Evolutionary conservation across 768 basidiomycete species (phyloP).

Genomic region (Clitopilus passeckerianus): DNA sequence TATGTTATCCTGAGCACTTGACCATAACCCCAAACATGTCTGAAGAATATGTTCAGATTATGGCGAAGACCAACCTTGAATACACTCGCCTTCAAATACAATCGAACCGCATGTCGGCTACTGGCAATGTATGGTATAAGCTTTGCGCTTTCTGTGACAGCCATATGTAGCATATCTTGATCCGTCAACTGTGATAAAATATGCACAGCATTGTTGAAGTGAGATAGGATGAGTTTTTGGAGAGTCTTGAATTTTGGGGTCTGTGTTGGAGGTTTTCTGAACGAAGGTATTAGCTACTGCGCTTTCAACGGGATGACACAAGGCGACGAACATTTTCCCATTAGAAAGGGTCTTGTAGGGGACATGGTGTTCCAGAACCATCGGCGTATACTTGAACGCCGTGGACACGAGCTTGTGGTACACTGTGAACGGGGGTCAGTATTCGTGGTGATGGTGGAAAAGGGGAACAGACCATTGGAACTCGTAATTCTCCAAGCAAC

Average conservation of each 20-base stretch:
- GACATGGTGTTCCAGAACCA: constrained; percentile 81
- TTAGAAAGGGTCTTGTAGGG: constrained; percentile 79
- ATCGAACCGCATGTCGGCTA: constrained; percentile 79
- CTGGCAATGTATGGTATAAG: constrained; percentile 84
- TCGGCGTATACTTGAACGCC: constrained; percentile 83
- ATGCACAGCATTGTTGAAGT: constrained; percentile 83
- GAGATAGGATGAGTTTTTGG: constrained; percentile 84
- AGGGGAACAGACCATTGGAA: constrained; percentile 51
- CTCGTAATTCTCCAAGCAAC: constrained; percentile 87
- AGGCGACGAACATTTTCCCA: constrained; percentile 74
- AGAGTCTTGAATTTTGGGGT: constrained; percentile 78
- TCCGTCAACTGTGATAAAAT: constrained; percentile 75
- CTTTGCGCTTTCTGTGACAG: constrained; percentile 82
- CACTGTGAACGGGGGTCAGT: constrained; percentile 41
- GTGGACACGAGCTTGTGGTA: constrained; percentile 91
- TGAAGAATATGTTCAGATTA: constrained; percentile 19
- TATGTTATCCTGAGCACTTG: constrained; percentile 69
- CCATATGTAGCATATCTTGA: constrained; percentile 57
- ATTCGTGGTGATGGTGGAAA: background rate
- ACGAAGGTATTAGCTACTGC: constrained; percentile 2
- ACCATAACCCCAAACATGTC: constrained; percentile 87
- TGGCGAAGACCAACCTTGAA: background rate
- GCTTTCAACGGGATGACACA: background rate
- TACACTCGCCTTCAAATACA: constrained; percentile 72
- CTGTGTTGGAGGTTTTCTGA: constrained; percentile 83